Base-by-base conservation (phyloP, 805 yeast genomes). In the Ogataea kodamae region DNA sequence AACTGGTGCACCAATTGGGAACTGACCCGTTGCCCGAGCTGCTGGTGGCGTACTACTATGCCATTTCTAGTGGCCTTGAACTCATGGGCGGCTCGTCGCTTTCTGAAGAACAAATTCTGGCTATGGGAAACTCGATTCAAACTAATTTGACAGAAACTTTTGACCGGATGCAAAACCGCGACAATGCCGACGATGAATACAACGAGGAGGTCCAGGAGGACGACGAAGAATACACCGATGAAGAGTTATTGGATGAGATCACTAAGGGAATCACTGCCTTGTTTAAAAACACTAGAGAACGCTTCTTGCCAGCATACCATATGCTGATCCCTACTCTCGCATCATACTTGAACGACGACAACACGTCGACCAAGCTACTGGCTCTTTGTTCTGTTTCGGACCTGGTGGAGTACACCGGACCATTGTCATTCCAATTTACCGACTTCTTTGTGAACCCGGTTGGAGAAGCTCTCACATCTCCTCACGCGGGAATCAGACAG, bases 221-320 rank as follows among this genome's bases (percentile, higher is more conserved):
- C 37, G 97, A 89, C 36, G 87, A 78, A 39, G 95, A 83, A 49
- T 76, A 70, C 48, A 80, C 92, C 1, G 97, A 92, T 57, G 97
- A 88, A 54, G 96, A 89, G 53, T 65, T 92, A 28, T 62, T 88
- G 32, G 94, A 87, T 49, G 95, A 90, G 54, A 76, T 88, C 43
- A 84, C 82, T 55, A 83, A 81, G 54, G 78, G 82, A 1, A 59
- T 92, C 22, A 70, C 81, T 6, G 69, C 81, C 1, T 67, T 87
- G 11, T 82, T 90, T 70, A 81, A 76, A 56, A 70, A 74, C 25
- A 65, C 74, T 14, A 72, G 74, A 44, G 59, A 67, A 5, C 65
- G 65, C 36, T 85, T 83, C 57, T 55, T 86, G 35, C 74, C 78
- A 9, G 72, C 74, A 4, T 83, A 84, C 61, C 81, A 80, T 55